Conservation (phyloP, 352 stramenopile species). For the Phytopythium ostracodes region DNA sequence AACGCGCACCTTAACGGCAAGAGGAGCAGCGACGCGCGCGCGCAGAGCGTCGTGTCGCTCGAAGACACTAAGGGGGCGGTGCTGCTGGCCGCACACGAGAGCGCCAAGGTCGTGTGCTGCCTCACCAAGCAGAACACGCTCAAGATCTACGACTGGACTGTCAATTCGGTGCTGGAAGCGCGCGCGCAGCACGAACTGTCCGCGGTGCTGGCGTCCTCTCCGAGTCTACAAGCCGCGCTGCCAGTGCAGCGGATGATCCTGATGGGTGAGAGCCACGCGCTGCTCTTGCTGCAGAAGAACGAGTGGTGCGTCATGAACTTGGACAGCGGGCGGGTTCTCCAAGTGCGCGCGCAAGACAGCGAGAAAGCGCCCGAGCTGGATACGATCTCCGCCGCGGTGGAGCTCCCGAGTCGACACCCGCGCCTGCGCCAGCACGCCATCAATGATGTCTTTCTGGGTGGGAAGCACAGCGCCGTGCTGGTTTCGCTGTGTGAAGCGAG, state of each 20-base stretch:
- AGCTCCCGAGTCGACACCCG: slow-evolving; percentile 34
- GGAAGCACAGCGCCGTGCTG: slow-evolving; percentile 46
- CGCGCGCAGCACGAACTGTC: slow-evolving; percentile 59
- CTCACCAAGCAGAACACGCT: slow-evolving; percentile 63
- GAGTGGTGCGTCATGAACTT: slow-evolving; percentile 61
- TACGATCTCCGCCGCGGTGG: slow-evolving; percentile 25
- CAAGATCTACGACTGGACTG: slow-evolving; percentile 74
- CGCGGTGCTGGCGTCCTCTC: slow-evolving; percentile 13
- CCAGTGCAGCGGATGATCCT: slow-evolving; percentile 55
- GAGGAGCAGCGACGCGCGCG: slow-evolving; percentile 7
- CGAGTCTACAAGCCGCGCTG: slow-evolving; percentile 10
- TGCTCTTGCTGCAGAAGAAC: slow-evolving; percentile 63
- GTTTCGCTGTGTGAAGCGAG: slow-evolving; percentile 34
- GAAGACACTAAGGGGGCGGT: slow-evolving; percentile 62
- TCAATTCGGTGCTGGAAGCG: slow-evolving; percentile 40
- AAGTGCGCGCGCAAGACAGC: slow-evolving; percentile 16
- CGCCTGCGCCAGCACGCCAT: slow-evolving; percentile 24
- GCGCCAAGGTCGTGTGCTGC: slow-evolving; percentile 40
- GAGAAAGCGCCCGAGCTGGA: slow-evolving; percentile 28
- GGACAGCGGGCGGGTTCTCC: slow-evolving; percentile 49
- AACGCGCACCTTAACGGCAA: slow-evolving; percentile 37
- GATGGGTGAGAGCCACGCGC: slow-evolving; percentile 61
- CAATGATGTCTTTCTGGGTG: slow-evolving; percentile 52
- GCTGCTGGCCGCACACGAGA: slow-evolving; percentile 53
- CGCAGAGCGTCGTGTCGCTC: slow-evolving; percentile 27